Conservation (phyloP, 768 basidiomycete species). For the Amanita subjunquillea region DNA sequence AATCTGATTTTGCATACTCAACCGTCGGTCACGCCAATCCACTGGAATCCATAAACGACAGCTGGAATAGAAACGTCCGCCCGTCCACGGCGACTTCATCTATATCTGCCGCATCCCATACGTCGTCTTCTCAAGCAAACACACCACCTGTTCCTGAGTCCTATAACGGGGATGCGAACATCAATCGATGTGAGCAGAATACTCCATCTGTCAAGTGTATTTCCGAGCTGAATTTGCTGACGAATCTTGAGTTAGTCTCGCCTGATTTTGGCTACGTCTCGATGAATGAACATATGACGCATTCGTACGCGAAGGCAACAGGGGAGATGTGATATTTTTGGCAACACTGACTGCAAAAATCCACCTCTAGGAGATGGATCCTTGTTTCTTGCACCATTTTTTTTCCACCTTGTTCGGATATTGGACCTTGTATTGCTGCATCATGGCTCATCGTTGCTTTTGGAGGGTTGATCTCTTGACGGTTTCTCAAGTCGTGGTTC, state of each 20-base stretch:
- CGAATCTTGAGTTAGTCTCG: slow-evolving; percentile 50
- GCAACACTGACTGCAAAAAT: neutral
- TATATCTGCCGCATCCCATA: slow-evolving; percentile 66
- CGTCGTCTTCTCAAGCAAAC: slow-evolving; percentile 73
- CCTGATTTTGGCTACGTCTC: slow-evolving; percentile 80
- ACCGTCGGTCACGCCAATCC: slow-evolving; percentile 38
- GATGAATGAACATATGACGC: slow-evolving; percentile 69
- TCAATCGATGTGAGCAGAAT: slow-evolving; percentile 69
- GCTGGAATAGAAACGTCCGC: slow-evolving; percentile 46
- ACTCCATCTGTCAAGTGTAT: slow-evolving; percentile 4
- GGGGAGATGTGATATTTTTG: slow-evolving; percentile 33
- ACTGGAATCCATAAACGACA: slow-evolving; percentile 35
- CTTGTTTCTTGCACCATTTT: slow-evolving; percentile 5
- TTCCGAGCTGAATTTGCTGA: slow-evolving; percentile 20
- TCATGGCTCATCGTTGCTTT: neutral
- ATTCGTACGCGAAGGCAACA: slow-evolving; percentile 49
- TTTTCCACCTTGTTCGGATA: neutral
- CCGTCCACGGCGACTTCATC: slow-evolving; percentile 74
- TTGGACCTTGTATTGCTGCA: neutral
- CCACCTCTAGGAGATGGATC: slow-evolving; percentile 3
- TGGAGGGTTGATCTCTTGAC: neutral
- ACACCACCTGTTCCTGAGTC: slow-evolving; percentile 68
- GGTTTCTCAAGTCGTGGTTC: neutral
- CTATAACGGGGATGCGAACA: slow-evolving; percentile 61
- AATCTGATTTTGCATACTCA: slow-evolving; percentile 77